phyloP scores from a whole-genome alignment of 2,329 filamentous ascomycete genomes.

The Fusarium lateritium region DNA sequence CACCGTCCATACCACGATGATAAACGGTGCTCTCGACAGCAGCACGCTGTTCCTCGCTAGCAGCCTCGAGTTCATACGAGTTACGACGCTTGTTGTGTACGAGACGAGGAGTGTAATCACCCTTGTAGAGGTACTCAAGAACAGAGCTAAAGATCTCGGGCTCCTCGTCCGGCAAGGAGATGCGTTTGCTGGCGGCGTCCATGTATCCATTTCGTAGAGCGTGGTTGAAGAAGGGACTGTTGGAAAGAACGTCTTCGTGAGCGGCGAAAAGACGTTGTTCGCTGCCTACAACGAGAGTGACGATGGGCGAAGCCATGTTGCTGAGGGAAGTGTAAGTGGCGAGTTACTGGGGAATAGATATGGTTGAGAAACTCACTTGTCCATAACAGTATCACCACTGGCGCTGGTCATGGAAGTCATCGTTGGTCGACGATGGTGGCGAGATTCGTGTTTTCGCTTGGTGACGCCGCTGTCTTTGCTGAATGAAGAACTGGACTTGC shows the following conservation, averaged over 20 bases:
- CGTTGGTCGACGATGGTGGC: constrained; percentile 62
- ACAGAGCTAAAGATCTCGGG: constrained; percentile 93
- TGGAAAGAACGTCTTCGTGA: constrained; percentile 86
- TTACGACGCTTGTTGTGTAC: constrained; percentile 85
- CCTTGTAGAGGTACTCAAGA: constrained; percentile 93
- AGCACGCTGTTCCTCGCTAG: constrained; percentile 60
- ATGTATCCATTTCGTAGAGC: constrained; percentile 55
- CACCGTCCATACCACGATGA: constrained; percentile 73
- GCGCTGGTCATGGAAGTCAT: constrained; percentile 60
- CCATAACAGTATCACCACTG: constrained; percentile 58
- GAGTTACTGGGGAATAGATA: not conserved
- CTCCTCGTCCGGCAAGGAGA: constrained; percentile 86
- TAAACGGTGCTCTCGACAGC: constrained; percentile 77
- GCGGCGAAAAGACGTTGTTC: constrained; percentile 91
- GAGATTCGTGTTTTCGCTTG: constrained; percentile 68
- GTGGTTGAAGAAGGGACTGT: constrained; percentile 80
- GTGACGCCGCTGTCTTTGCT: constrained; percentile 68
- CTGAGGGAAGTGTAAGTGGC: constrained; percentile 47
- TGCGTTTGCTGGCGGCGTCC: constrained; percentile 70
- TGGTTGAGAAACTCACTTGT: constrained; percentile 59
- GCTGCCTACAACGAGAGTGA: constrained; percentile 85
- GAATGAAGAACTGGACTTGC: constrained; percentile 68
- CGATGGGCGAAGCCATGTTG: constrained; percentile 75
- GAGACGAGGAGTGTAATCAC: constrained; percentile 90
- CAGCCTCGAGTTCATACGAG: constrained; percentile 85